These are phyloP conservation scores for Kwoniella bestiolae DNA, from an alignment of 768 basidiomycete genomes.

Conservation along the genomic window DNA sequence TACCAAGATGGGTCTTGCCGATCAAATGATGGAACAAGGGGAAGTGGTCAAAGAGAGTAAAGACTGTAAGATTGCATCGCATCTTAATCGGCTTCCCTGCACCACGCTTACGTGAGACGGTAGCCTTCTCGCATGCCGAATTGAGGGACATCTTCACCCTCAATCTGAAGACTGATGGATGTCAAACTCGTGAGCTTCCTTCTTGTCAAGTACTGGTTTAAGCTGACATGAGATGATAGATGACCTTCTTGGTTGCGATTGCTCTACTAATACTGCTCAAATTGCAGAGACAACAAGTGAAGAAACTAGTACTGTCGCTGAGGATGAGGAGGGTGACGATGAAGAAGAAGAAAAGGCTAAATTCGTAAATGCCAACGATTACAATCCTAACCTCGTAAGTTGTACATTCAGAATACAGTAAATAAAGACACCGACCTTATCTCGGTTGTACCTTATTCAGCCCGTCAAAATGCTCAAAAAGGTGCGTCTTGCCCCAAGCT, in stretches of 20 bases:
- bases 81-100: background rate
- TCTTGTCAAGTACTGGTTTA: background rate
- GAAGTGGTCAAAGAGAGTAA: constrained; percentile 75
- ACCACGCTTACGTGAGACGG: background rate
- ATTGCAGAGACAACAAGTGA: constrained; percentile 18
- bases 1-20: constrained; percentile 87
- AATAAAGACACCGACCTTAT: too few species aligned
- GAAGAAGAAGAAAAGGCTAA: constrained; percentile 34
- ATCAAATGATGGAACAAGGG: constrained; percentile 62
- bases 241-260: constrained; percentile 82
- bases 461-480: constrained; percentile 43
- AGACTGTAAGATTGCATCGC: constrained; percentile 62
- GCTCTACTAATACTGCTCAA: constrained; percentile 13
- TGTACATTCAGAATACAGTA: too few species aligned
- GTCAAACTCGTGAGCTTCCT: constrained; percentile 69
- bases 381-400: constrained; percentile 53
- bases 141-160: constrained; percentile 92
- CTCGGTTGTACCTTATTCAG: constrained; percentile 19
- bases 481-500: too few species aligned
- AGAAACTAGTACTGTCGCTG: constrained; percentile 46
- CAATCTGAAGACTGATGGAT: constrained; percentile 69
- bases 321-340: constrained; percentile 33
- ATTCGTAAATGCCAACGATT: constrained; percentile 50
- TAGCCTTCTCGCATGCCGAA: constrained; percentile 61
- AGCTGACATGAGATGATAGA: constrained; percentile 57